These are phyloP conservation scores for Boletales sp. DNA, from an alignment of 768 basidiomycete genomes.

Conservation along the genomic window DNA sequence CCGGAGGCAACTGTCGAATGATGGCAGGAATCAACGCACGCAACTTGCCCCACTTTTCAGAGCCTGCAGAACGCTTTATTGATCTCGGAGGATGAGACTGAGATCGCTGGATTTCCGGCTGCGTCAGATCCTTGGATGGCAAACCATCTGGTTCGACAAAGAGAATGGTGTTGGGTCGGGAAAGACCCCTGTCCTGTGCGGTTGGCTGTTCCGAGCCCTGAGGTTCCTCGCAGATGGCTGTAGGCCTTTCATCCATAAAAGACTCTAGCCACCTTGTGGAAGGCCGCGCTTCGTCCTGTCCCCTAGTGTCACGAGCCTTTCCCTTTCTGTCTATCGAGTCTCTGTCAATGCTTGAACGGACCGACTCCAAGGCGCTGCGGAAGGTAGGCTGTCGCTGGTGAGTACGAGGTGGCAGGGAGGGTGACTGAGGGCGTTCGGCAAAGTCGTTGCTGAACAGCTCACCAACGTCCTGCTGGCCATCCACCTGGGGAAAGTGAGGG, in stretches of 20 bases:
- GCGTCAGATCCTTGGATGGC: constrained; percentile 3
- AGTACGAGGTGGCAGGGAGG: constrained; percentile 27
- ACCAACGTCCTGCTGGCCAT: constrained; percentile 26
- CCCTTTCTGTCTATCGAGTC: constrained; percentile 49
- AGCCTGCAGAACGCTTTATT: constrained; percentile 18
- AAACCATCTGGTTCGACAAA: constrained; percentile 1
- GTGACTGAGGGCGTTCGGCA: constrained; percentile 31
- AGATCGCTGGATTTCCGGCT: constrained; percentile 13
- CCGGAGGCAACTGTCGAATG: constrained; percentile 33
- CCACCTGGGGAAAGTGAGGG: constrained; percentile 27
- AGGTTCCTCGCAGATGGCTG: constrained; percentile 28
- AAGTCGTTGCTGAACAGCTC: constrained; percentile 29
- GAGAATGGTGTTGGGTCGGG: constrained; percentile 6
- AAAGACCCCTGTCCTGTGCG: constrained; percentile 23
- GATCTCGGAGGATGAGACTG: constrained; percentile 27
- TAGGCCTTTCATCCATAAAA: constrained; percentile 44
- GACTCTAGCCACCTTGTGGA: constrained; percentile 55
- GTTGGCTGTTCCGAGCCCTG: constrained; percentile 17
- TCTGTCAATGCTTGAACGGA: constrained; percentile 29
- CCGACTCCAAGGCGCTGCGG: constrained; percentile 58
- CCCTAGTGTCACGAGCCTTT: constrained; percentile 47
- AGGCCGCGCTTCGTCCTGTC: constrained; percentile 51
- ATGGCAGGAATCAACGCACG: constrained; percentile 64
- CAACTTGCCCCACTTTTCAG: constrained; percentile 59
- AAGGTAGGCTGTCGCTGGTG: constrained; percentile 42